These are phyloP conservation scores for Butyriboletus loyo DNA, from an alignment of 768 basidiomycete genomes.

Conservation along the genomic window DNA sequence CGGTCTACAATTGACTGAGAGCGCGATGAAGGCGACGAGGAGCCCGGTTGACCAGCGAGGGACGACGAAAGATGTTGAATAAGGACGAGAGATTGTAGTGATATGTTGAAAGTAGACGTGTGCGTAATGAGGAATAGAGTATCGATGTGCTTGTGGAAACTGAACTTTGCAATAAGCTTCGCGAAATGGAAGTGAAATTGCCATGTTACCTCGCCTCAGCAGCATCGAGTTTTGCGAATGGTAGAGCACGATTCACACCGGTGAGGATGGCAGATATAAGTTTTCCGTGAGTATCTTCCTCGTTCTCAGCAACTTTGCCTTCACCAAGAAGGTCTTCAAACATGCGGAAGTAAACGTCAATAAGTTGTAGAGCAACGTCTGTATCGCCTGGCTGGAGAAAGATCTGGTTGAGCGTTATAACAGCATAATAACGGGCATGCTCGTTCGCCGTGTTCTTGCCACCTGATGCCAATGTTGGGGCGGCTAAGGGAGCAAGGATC, in stretches of 20 bases:
- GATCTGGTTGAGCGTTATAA: slow-evolving; percentile 94
- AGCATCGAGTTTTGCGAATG: slow-evolving; percentile 82
- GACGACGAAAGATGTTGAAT: slow-evolving; percentile 79
- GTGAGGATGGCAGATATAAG: slow-evolving; percentile 88
- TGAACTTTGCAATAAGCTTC: slow-evolving; percentile 27
- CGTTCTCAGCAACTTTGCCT: slow-evolving; percentile 28
- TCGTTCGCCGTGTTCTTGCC: slow-evolving; percentile 44
- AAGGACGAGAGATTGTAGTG: slow-evolving; percentile 85
- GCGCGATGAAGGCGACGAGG: slow-evolving; percentile 37
- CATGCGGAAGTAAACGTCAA: slow-evolving; percentile 92
- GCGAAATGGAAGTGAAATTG: not conserved
- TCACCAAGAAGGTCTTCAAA: slow-evolving; percentile 86
- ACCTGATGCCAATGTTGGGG: slow-evolving; percentile 10
- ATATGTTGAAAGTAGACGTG: slow-evolving; percentile 94
- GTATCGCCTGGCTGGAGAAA: slow-evolving; percentile 66
- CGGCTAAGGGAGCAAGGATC: slow-evolving; percentile 42
- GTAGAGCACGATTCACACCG: slow-evolving; percentile 92
- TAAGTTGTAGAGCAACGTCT: slow-evolving; percentile 71
- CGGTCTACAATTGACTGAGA: slow-evolving; percentile 56
- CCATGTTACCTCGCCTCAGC: slow-evolving; percentile 56
- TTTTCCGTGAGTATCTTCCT: slow-evolving; percentile 73
- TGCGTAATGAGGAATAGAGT: slow-evolving; percentile 95
- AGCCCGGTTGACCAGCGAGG: slow-evolving; percentile 40
- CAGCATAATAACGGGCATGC: slow-evolving; percentile 88
- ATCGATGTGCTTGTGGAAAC: slow-evolving; percentile 83